Conservation (phyloP, 345 rosid genomes). For the Aurinia saxatilis region DNA sequence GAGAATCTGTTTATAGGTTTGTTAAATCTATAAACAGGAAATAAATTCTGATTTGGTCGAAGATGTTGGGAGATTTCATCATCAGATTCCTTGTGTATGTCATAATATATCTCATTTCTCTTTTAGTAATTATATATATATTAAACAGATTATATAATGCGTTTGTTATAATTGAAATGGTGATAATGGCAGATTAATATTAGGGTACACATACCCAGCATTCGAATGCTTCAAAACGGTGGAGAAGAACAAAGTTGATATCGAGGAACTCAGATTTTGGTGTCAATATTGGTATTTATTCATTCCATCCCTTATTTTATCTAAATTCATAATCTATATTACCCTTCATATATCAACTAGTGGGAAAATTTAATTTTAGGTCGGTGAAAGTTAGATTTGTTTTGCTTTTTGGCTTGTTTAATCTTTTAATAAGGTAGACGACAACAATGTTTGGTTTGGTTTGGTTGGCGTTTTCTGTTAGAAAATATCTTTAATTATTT, state of each 20-base stretch:
- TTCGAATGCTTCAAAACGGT: slow-evolving; percentile 76
- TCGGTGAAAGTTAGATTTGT: not conserved
- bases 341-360: not conserved
- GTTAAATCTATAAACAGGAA: slow-evolving; percentile 25
- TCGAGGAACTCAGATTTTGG: slow-evolving; percentile 86
- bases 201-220: slow-evolving; percentile 94
- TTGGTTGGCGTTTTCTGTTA: not conserved
- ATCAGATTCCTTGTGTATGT: slow-evolving; percentile 54
- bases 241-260: slow-evolving; percentile 73
- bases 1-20: slow-evolving; percentile 25
- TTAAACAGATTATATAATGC: too few relatives aligned
- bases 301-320: not conserved
- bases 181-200: slow-evolving; percentile 45
- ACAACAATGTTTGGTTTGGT: not conserved
- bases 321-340: too few relatives aligned
- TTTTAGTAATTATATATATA: not conserved
- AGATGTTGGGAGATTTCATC: slow-evolving; percentile 70
- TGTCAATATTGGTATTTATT: slow-evolving; percentile 76
- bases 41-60: slow-evolving; percentile 24
- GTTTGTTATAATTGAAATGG: not conserved
- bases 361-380: not conserved
- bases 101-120: not conserved
- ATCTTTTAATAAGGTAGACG: not conserved
- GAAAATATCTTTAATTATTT: not conserved
- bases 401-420: not conserved